Evolutionary conservation across 169 alveolate species (phyloP).

Genomic region (Haemoproteus tartakovskyi): DNA sequence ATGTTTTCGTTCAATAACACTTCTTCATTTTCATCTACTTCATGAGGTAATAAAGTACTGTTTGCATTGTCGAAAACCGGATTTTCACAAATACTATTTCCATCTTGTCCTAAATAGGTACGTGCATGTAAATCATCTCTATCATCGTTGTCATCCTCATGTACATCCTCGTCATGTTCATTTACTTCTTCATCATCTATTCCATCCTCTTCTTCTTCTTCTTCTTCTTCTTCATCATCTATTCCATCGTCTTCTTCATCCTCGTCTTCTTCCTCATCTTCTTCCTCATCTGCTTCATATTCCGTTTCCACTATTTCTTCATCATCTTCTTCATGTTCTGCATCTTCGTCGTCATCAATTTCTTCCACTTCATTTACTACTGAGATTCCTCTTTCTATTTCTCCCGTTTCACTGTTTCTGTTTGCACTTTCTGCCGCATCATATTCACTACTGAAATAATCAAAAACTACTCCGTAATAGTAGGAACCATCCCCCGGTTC

Average conservation of each 20-base stretch:
- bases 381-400: slow-evolving; percentile 31
- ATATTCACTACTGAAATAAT: slow-evolving; percentile 5
- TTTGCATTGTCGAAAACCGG: slow-evolving; percentile 67
- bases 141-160: slow-evolving; percentile 61
- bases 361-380: slow-evolving; percentile 68
- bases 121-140: slow-evolving; percentile 70
- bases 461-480: too few species aligned
- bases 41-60: slow-evolving; percentile 75
- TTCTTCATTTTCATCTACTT: slow-evolving; percentile 77
- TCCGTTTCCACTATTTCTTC: slow-evolving; percentile 69
- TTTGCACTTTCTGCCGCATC: slow-evolving; percentile 70
- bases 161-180: slow-evolving; percentile 1
- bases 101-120: slow-evolving; percentile 71
- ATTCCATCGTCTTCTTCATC: slow-evolving; percentile 40
- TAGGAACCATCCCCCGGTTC: too few species aligned
- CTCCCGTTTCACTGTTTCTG: slow-evolving; percentile 60
- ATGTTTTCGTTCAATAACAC: slow-evolving; percentile 11
- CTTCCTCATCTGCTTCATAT: slow-evolving; percentile 54
- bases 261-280: slow-evolving; percentile 23
- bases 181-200: slow-evolving; percentile 32
- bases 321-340: slow-evolving; percentile 38
- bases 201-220: slow-evolving; percentile 66
- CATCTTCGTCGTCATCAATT: slow-evolving; percentile 67
- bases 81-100: slow-evolving; percentile 66
- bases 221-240: slow-evolving; percentile 41